Percentiles rank a stretch among this genome's conserved stretches.
These are phyloP conservation scores for Calophaca sinica DNA, from an alignment of 306 rosid genomes.

Conservation along the genomic window DNA sequence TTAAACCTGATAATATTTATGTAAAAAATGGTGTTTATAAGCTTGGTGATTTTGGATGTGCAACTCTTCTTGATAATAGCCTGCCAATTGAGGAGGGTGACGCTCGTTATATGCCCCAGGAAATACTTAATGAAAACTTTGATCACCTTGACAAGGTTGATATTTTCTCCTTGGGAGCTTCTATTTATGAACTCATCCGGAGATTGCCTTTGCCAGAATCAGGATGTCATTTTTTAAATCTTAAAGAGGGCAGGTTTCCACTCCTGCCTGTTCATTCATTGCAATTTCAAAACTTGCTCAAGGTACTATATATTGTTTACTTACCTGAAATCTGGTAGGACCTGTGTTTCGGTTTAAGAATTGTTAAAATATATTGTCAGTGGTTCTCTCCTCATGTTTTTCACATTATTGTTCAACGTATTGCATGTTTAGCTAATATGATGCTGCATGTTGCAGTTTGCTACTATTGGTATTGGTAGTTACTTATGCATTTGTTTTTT, in stretches of 20 bases:
- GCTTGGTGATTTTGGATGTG: constrained; percentile 99
- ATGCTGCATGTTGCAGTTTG: neutral
- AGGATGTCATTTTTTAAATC: constrained; percentile 65
- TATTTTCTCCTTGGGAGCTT: constrained; percentile 85
- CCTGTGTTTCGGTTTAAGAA: constrained; percentile 11
- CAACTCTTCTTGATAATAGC: constrained; percentile 81
- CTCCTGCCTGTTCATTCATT: constrained; percentile 87
- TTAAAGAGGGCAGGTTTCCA: constrained; percentile 80
- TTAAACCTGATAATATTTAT: constrained; percentile 93
- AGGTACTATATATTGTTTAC: constrained; percentile 57
- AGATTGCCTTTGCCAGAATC: constrained; percentile 76
- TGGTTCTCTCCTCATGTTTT: neutral
- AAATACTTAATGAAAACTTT: constrained; percentile 78
- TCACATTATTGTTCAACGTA: neutral
- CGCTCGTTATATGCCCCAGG: constrained; percentile 96
- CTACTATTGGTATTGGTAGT: neutral
- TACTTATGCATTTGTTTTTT: too few species aligned
- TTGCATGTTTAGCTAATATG: neutral
- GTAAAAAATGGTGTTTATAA: constrained; percentile 82
- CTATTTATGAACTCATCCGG: constrained; percentile 76
- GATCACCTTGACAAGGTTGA: constrained; percentile 91
- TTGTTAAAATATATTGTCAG: neutral
- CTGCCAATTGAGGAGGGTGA: constrained; percentile 96
- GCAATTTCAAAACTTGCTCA: constrained; percentile 89
- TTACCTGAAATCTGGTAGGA: neutral